These are phyloP conservation scores for Saturnispora sekii DNA, from an alignment of 805 yeast species.

Conservation along the genomic window DNA sequence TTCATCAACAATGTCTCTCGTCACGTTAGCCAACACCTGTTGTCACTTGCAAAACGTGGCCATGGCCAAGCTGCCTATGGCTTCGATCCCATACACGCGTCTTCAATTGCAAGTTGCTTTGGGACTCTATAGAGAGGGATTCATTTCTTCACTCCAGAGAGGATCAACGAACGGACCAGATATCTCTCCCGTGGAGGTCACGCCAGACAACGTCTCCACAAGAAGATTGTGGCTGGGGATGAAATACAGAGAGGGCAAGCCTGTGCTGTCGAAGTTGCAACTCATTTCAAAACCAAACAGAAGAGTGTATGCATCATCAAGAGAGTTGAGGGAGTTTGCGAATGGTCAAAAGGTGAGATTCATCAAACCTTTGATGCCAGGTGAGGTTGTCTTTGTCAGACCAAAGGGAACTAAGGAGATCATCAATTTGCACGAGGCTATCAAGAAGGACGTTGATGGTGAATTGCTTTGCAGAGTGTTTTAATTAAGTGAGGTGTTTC, in stretches of 20 bases:
- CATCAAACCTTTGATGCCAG: conserved; percentile 77
- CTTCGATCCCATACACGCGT: conserved; percentile 76
- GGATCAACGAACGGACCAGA: conserved; percentile 88
- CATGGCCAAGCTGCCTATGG: conserved; percentile 59
- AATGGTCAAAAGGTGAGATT: conserved; percentile 67
- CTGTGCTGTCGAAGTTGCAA: conserved; percentile 64
- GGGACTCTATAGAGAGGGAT: conserved; percentile 85
- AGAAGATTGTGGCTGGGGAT: conserved; percentile 88
- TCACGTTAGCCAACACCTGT: conserved; percentile 72
- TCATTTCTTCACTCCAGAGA: conserved; percentile 70
- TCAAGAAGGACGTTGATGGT: conserved; percentile 60
- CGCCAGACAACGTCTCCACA: conserved; percentile 78
- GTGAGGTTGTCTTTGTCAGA: conserved; percentile 71
- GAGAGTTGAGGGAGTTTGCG: conserved; percentile 64
- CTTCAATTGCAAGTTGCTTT: conserved; percentile 76
- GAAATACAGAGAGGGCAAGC: conserved; percentile 72
- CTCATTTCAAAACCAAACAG: conserved; percentile 82
- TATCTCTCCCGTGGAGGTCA: conserved; percentile 56
- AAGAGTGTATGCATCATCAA: conserved; percentile 49
- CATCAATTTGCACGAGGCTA: conserved; percentile 75
- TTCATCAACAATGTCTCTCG: conserved; percentile 60
- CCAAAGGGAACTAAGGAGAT: conserved; percentile 40
- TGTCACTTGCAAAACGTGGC: conserved; percentile 86
- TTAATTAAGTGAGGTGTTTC: conserved; percentile 7
- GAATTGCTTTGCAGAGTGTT: conserved; percentile 70